Base-by-base conservation (phyloP, 116 monocot species). In the Trichopus zeylanicus region DNA sequence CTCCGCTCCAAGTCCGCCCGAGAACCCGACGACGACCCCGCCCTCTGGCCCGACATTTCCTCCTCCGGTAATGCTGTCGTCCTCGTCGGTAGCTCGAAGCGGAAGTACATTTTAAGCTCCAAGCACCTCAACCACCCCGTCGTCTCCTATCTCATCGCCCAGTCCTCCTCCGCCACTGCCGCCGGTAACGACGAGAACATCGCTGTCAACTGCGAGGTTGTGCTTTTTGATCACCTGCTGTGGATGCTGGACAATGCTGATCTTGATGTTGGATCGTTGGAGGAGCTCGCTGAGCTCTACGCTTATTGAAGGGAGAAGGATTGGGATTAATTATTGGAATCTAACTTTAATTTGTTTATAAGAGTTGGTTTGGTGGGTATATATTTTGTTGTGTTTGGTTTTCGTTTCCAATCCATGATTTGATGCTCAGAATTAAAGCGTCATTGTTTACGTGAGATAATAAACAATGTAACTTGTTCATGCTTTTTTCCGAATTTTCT, bases 241-340 rank as follows among this genome's bases (percentile, higher is more conserved):
- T 92, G 92, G 92, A 87, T 92, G 87, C 67, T 92, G 26, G 84
- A 92, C 48, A 92, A 84, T 63, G 70, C 68, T 0, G 73, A 76
- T 29, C 67, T 55, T 4, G 92, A 57, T 11, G 86, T 39, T 9
- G 75, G 51, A 16, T 65, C 78, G 28, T 2, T 72, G 65, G 53
- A 72, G 73, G 88, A 89, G 67, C 55, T 89, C 33, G 75, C 78
- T 5, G 46, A 64, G 39, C 75, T 87, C 29, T 87, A 87, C 26
- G 74, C 58, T 3, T 85, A 32, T 39, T 84, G 70, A 75, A 5
- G 19, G 37, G n/a, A n/a, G n/a, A n/a, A n/a, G n/a, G n/a, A n/a
- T n/a, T n/a, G n/a, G n/a, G n/a, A n/a, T n/a, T n/a, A n/a, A n/a
- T n/a, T n/a, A n/a, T n/a, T n/a, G n/a, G n/a, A n/a, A n/a, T n/a